Evolutionary conservation across 2,329 filamentous ascomycete species (phyloP).

Genomic region (Talaromyces sp.): DNA sequence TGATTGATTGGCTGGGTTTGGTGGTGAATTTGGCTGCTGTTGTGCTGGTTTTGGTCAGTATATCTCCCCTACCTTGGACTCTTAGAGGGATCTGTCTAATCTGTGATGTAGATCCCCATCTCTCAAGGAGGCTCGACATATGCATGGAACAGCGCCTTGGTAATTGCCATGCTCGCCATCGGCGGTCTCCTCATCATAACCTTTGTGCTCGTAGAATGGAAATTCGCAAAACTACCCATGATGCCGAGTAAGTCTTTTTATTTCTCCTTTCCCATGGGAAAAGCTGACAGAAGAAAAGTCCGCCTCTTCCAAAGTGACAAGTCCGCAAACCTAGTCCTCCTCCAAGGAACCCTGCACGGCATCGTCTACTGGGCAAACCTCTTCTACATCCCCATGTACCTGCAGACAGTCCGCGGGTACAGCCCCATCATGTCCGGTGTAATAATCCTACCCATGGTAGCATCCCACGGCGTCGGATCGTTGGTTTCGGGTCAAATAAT

Average conservation of each 20-base stretch:
- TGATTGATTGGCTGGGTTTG: conserved; percentile 18
- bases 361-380: conserved; percentile 25
- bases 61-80: not conserved
- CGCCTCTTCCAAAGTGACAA: conserved; percentile 30
- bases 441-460: conserved; percentile 15
- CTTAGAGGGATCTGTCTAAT: not conserved
- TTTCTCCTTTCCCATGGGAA: not conserved
- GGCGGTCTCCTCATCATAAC: not conserved
- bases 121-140: conserved; percentile 17
- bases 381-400: conserved; percentile 23
- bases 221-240: conserved; percentile 13
- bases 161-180: conserved; percentile 13
- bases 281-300: not conserved
- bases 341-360: conserved; percentile 27
- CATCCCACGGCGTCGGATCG: conserved; percentile 13
- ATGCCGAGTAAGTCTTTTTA: conserved; percentile 13
- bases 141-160: conserved; percentile 11
- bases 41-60: conserved; percentile 12
- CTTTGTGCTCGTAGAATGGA: conserved; percentile 19
- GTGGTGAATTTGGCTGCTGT: conserved; percentile 14
- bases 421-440: conserved; percentile 10
- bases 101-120: not conserved
- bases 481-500: conserved; percentile 6
- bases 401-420: conserved; percentile 13
- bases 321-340: conserved; percentile 27